Conservation (phyloP, 108 stramenopile species). For the Fragilaria crotonensis region DNA sequence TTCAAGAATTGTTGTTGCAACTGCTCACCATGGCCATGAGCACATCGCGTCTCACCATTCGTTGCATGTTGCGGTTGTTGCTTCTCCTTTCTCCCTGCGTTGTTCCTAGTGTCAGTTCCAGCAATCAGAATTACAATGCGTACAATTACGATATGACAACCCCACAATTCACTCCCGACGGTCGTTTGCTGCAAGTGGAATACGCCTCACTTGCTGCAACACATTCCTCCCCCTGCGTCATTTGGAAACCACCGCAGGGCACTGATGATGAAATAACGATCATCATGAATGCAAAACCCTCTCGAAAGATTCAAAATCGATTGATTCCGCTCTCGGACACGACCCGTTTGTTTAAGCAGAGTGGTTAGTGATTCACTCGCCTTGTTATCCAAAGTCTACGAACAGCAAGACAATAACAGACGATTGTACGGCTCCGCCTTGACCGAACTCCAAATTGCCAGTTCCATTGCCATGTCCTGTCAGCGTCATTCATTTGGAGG, state of each 20-base stretch:
- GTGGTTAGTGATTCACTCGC: constrained; percentile 56
- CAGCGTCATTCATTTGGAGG: constrained; percentile 73
- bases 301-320: neutral
- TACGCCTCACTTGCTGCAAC: constrained; percentile 59
- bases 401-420: constrained; percentile 14
- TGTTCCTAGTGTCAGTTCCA: too few species aligned
- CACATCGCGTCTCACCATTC: too few species aligned
- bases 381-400: constrained; percentile 26
- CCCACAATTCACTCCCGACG: constrained; percentile 79
- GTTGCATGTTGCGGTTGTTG: too few species aligned
- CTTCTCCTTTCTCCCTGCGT: too few species aligned
- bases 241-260: constrained; percentile 2
- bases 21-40: too few species aligned
- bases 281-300: neutral
- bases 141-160: constrained; percentile 80
- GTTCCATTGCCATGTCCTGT: constrained; percentile 45
- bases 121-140: constrained; percentile 44
- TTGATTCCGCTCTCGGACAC: neutral
- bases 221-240: constrained; percentile 49
- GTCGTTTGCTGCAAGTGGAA: constrained; percentile 76
- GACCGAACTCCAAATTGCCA: too few species aligned
- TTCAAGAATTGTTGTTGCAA: too few species aligned
- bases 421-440: constrained; percentile 13
- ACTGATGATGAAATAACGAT: neutral
- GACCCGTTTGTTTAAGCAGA: constrained; percentile 54